Conservation (phyloP, 2,329 filamentous ascomycete genomes). For the Pezicula rhizophila region DNA sequence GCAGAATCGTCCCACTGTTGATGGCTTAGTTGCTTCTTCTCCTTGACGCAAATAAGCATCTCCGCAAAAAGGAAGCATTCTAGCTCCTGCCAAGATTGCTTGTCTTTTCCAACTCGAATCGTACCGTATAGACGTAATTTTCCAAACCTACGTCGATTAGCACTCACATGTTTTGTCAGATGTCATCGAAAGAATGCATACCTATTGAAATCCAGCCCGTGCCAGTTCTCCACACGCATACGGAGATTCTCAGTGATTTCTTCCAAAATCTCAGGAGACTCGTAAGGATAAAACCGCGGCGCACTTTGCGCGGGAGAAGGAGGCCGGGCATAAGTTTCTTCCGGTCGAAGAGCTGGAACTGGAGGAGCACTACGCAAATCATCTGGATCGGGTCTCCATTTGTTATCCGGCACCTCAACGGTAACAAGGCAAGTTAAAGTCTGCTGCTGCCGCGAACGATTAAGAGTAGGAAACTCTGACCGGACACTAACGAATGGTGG, state of each 20-base stretch:
- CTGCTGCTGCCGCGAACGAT: constrained; percentile 85
- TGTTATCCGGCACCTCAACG: constrained; percentile 86
- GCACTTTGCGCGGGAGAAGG: constrained; percentile 48
- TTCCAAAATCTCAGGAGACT: constrained; percentile 70
- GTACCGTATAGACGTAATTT: constrained; percentile 85
- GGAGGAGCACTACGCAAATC: constrained; percentile 57
- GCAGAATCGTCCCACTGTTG: constrained; percentile 62
- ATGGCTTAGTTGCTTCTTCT: constrained; percentile 65
- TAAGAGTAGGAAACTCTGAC: constrained; percentile 94
- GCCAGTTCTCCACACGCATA: constrained; percentile 94
- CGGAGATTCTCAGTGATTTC: constrained; percentile 82
- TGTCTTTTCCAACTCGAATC: constrained; percentile 91
- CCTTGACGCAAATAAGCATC: constrained; percentile 99
- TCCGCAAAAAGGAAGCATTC: constrained; percentile 96
- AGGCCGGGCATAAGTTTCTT: constrained; percentile 49
- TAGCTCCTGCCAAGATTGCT: constrained; percentile 92
- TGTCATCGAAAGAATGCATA: constrained; percentile 30
- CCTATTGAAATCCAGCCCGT: constrained; percentile 85
- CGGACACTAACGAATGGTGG: constrained; percentile 87
- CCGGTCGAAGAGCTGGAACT: constrained; percentile 35
- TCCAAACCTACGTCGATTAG: constrained; percentile 59
- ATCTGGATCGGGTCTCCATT: constrained; percentile 81
- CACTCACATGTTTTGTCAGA: constrained; percentile 8
- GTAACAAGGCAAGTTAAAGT: constrained; percentile 91
- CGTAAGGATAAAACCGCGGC: constrained; percentile 62